Evolutionary conservation across 768 basidiomycete genomes (phyloP), one percentile per base, ranked within the genome.

Genomic region (Panaeolus papilionaceus): DNA sequence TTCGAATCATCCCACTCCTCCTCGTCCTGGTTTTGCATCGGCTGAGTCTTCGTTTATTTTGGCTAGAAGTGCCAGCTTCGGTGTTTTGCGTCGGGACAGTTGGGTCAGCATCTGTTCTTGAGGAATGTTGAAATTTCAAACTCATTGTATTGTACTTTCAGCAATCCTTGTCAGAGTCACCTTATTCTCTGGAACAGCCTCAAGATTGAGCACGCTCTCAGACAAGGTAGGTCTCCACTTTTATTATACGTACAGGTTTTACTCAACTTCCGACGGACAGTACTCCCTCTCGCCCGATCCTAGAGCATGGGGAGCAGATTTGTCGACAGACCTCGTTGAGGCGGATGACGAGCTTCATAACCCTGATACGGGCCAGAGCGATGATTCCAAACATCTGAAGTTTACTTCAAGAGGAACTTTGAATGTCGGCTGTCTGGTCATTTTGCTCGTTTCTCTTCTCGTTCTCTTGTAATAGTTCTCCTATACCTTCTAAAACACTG

Each of bases 271-370:
- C 64, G 28, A 62, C 14, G 39, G 54, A 40, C 14, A 92, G 91
- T 92, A 86, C 73, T 85, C 88, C 10, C 79, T 93, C 18, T 80
- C 88, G 2, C 82, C 88, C 12, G 91, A 93, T 71, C 90, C 90
- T 14, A 82, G 85, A 18, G 79, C 80, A 26, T 92, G 92, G 92
- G 89, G 89, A 23, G 84, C 85, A 23, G 84, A 86, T 72, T 73
- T 91, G 45, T 86, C 83, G 23, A 80, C 82, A 4, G 84, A 87
- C 73, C 69, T 82, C 47, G 79, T 84, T 26, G 92, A 94, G 70
- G 75, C 86, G 6, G 92, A 93, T 74, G 92, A 94, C 75, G 86
- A 86, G 58, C 79, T 94, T 20, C 92, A 94, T 75, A 86, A 92
- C 69, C 92, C 92, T 37, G 83, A 88, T 66, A 70, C 73, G 8